Evolutionary conservation across 2,329 filamentous ascomycete genomes (phyloP).

Genomic region (Xylogone sp.): DNA sequence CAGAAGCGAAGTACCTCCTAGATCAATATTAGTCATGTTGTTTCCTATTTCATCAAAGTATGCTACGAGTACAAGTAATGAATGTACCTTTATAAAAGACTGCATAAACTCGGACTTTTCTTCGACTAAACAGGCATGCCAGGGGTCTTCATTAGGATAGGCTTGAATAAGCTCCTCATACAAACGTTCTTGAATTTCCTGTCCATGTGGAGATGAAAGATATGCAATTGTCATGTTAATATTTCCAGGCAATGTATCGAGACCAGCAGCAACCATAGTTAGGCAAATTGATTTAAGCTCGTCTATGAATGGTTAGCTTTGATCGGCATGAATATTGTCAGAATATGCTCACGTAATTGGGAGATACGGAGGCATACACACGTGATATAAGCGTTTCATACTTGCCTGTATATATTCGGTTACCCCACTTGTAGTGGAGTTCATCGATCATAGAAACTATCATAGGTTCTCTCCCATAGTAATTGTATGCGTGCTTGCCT

Average conservation of each 20-base stretch:
- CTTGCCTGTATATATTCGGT: too few species aligned
- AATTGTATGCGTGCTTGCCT: too few species aligned
- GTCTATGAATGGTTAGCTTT: slow-evolving; percentile 51
- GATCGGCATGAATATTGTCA: neutral
- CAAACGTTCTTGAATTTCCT: slow-evolving; percentile 40
- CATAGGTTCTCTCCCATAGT: too few species aligned
- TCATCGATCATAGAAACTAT: too few species aligned
- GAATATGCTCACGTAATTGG: too few species aligned
- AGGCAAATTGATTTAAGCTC: slow-evolving; percentile 61
- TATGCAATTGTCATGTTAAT: slow-evolving; percentile 3
- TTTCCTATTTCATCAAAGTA: too few species aligned
- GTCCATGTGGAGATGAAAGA: slow-evolving; percentile 41
- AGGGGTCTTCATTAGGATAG: slow-evolving; percentile 71
- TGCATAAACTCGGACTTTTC: slow-evolving; percentile 72
- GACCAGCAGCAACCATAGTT: slow-evolving; percentile 62
- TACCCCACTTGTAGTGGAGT: too few species aligned
- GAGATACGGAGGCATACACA: too few species aligned
- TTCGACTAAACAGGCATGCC: slow-evolving; percentile 65
- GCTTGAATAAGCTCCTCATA: neutral
- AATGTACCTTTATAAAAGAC: slow-evolving; percentile 57
- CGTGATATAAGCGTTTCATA: too few species aligned
- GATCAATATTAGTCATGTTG: neutral
- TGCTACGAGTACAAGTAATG: too few species aligned
- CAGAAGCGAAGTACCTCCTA: slow-evolving; percentile 67
- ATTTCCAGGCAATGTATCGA: slow-evolving; percentile 24